Conservation (phyloP, 345 rosid genomes). For the Arabidopsis arenosa region DNA sequence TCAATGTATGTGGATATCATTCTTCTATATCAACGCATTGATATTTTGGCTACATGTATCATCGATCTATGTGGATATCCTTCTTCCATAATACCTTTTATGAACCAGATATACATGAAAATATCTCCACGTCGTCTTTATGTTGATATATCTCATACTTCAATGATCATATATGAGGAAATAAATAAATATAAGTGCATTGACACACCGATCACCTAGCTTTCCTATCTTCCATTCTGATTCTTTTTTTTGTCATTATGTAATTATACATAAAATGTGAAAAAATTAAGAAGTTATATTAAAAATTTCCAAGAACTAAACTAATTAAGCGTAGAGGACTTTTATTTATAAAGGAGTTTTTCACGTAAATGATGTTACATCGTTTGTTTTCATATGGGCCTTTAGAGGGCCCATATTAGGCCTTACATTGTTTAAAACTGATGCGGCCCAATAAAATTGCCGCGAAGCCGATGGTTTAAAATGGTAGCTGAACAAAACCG, state of each 20-base stretch:
- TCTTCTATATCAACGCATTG: conserved; percentile 9
- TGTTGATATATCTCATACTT: conserved; percentile 26
- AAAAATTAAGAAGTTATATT: no score
- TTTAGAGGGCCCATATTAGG: not conserved
- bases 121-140: conserved; percentile 32
- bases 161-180: conserved; percentile 12
- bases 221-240: not conserved
- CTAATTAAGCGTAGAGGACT: no score
- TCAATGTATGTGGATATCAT: not conserved
- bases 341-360: no score
- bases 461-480: conserved; percentile 42
- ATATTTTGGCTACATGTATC: conserved; percentile 12
- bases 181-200: conserved; percentile 36
- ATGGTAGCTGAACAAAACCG: conserved; percentile 30
- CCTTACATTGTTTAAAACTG: not conserved
- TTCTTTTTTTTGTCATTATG: not conserved
- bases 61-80: conserved; percentile 32
- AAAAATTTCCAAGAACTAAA: no score
- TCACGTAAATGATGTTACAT: no score
- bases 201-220: conserved; percentile 4
- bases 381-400: not conserved
- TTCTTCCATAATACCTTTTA: not conserved
- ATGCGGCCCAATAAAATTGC: conserved; percentile 24
- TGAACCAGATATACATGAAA: conserved; percentile 21
- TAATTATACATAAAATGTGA: no score